Evolutionary conservation across 192 early-diverging fungal species (phyloP), one percentile per base, ranked within the genome.

Genomic region (Thoreauomyces humboldtii): DNA sequence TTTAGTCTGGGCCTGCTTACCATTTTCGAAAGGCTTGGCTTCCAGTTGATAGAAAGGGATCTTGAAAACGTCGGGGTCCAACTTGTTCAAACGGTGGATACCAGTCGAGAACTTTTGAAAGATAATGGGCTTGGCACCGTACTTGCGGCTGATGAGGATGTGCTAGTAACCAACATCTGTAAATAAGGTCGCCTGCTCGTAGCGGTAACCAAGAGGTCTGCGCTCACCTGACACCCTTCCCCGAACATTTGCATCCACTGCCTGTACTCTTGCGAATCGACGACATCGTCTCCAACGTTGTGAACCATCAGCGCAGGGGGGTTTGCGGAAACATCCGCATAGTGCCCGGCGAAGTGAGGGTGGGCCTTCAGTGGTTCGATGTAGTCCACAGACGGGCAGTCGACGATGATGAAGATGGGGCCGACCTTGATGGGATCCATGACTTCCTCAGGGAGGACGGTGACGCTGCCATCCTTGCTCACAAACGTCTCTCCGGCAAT

Each of bases 221-320:
- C n/a, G n/a, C n/a, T n/a, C n/a, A n/a, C n/a, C n/a, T n/a, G n/a
- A n/a, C n/a, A n/a, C n/a, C n/a, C 66, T 15, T 73, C 14, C 4
- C 83, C 86, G 66, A 93, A 96, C 21, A 65, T 73, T 28, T 76
- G 69, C 72, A 91, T 89, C 93, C 93, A 95, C 25, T 53, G 72
- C 33, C 69, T 69, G 78, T 95, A 95, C 29, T 74, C 63, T 12
- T 69, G 58, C 56, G 88, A 81, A 42, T 80, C 72, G 6, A 91
- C 37, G 7, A 92, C 86, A n/a, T 76, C 76, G 4, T 81, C 69
- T 0, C 86, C 87, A 5, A 86, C 55, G 27, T 86, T 82, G 63
- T 95, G 93, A 12, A 95, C 67, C 11, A 95, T 75, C 88, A 91
- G 22, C 52, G 73, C 36, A 69, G 74, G 31, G 42, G 41, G 53